A percentile compares a stretch with the other conserved stretches of the same genome.
These are phyloP conservation scores for Aspergillus awamori DNA, from an alignment of 2,329 filamentous ascomycete species.

Conservation along the genomic window DNA sequence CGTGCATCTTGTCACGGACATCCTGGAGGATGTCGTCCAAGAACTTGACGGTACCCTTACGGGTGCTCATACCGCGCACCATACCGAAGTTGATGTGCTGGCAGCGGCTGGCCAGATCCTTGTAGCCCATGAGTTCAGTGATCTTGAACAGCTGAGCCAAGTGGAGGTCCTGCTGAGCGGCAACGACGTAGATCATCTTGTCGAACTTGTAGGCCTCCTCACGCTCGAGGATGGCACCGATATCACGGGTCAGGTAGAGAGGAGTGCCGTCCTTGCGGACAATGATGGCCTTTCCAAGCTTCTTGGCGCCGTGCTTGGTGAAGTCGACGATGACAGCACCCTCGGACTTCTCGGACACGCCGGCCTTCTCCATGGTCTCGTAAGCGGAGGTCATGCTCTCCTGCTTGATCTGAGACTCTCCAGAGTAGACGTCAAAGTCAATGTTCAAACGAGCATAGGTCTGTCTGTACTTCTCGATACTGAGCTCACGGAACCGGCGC, in stretches of 20 bases:
- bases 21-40: slow-evolving; percentile 72
- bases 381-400: slow-evolving; percentile 66
- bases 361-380: slow-evolving; percentile 59
- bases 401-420: slow-evolving; percentile 67
- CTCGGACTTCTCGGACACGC: slow-evolving; percentile 65
- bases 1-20: slow-evolving; percentile 94
- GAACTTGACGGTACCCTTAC: slow-evolving; percentile 74
- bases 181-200: slow-evolving; percentile 70
- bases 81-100: slow-evolving; percentile 69
- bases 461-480: slow-evolving; percentile 65
- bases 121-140: slow-evolving; percentile 62
- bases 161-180: slow-evolving; percentile 66
- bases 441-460: slow-evolving; percentile 68
- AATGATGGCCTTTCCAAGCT: slow-evolving; percentile 68
- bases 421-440: slow-evolving; percentile 67
- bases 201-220: slow-evolving; percentile 65
- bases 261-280: slow-evolving; percentile 69
- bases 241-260: slow-evolving; percentile 70
- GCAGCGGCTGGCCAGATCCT: slow-evolving; percentile 61
- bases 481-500: slow-evolving; percentile 65
- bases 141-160: slow-evolving; percentile 68
- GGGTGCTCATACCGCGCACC: slow-evolving; percentile 67
- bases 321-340: slow-evolving; percentile 71
- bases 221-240: slow-evolving; percentile 67
- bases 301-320: slow-evolving; percentile 67